Evolutionary conservation across 106 monocot genomes (phyloP), one percentile per base, ranked within the genome.

Genomic region (Narthecium ossifragum): DNA sequence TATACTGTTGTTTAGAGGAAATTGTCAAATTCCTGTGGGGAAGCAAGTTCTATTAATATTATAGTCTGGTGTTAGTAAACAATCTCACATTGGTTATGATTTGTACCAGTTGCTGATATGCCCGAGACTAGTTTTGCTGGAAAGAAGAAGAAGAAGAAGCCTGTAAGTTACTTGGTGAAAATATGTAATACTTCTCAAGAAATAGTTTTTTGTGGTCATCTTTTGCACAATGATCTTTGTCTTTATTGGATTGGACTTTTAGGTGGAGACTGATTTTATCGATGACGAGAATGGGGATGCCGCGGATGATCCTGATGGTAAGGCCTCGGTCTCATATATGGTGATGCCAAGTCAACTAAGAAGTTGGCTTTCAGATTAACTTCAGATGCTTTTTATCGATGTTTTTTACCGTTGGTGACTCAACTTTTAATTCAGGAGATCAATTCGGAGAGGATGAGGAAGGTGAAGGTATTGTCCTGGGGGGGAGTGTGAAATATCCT

Each of bases 101-200:
- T 43, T 11, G 14, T 21, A 31, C 15, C 66, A 84, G 90, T 85
- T 62, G 61, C 70, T 65, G 90, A 90, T 32, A 61, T 57, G 0
- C 46, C 64, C 13, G 90, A 96, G 54, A 61, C 77, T 41, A 78
- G 49, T 58, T 96, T 96, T 76, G 70, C 36, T 73, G 96, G 90
- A 33, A 96, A 96, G 84, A 90, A 96, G 46, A 96, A 96, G 78
- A 96, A 96, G 60, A 96, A 90, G 78, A 96, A 96, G 61, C 94
- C 40, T 64, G 96, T 90, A 51, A 39, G 68, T 71, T 59, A 8
- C 37, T 29, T 12, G 27, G 1, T 50, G n/a, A 8, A n/a, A 9
- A 34, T 25, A 1, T 38, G 41, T 49, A 64, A 29, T 30, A 1
- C 8, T n/a, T n/a, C n/a, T n/a, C n/a, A n/a, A n/a, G n/a, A n/a